A percentile compares a stretch with the other conserved stretches of the same genome.
These are phyloP conservation scores for Camillea tinctor DNA, from an alignment of 2,329 filamentous ascomycete genomes.

Conservation along the genomic window DNA sequence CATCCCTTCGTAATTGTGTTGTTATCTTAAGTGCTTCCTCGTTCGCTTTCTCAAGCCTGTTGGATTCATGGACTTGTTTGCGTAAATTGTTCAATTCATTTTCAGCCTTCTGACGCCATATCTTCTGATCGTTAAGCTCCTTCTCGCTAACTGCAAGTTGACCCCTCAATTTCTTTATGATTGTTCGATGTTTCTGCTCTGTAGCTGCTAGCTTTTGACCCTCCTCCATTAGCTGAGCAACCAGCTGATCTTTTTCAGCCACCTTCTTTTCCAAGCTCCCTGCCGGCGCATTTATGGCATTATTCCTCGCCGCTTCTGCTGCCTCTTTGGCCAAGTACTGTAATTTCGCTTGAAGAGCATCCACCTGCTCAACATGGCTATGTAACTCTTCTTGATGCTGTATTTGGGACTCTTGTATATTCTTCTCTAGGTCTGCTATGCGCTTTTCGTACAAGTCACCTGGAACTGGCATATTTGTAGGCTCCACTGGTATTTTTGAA, in stretches of 20 bases:
- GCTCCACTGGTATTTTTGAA: neutral
- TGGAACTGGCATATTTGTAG: constrained; percentile 11
- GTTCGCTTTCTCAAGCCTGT: constrained; percentile 56
- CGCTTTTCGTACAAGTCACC: constrained; percentile 40
- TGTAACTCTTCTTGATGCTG: constrained; percentile 80
- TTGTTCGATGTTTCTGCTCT: constrained; percentile 79
- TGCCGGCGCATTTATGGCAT: constrained; percentile 58
- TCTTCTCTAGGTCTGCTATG: constrained; percentile 37
- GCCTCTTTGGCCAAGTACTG: constrained; percentile 83
- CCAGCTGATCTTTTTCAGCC: constrained; percentile 86
- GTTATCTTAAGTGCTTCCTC: constrained; percentile 37
- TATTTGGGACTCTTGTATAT: constrained; percentile 39
- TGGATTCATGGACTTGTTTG: constrained; percentile 47
- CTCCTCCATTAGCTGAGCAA: constrained; percentile 87
- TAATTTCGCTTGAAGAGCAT: constrained; percentile 87
- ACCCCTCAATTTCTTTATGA: constrained; percentile 76
- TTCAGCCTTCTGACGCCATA: constrained; percentile 57
- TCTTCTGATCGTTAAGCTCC: constrained; percentile 58
- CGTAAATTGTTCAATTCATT: constrained; percentile 48
- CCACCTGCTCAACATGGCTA: constrained; percentile 82
- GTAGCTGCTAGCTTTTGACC: constrained; percentile 83
- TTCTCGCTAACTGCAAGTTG: constrained; percentile 67
- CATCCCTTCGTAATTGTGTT: constrained; percentile 34
- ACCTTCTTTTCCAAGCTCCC: constrained; percentile 75
- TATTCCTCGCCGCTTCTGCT: constrained; percentile 70